These are phyloP conservation scores for Lentinula lateritia DNA, from an alignment of 768 basidiomycete genomes.

Conservation along the genomic window DNA sequence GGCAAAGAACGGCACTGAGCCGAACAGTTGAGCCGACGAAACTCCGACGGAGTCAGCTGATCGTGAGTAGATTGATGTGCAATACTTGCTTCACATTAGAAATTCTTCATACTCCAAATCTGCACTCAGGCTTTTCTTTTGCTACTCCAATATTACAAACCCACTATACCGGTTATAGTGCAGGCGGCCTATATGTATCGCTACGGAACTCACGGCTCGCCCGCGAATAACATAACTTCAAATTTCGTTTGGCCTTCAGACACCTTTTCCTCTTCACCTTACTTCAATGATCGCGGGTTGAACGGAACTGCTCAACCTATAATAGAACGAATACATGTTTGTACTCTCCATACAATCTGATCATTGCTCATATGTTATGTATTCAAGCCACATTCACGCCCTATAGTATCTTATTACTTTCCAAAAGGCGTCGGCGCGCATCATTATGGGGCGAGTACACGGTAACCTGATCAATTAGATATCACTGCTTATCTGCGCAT, in stretches of 20 bases:
- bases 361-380: not conserved
- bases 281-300: conserved; percentile 70
- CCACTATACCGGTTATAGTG: too few relatives aligned
- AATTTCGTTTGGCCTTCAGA: not conserved
- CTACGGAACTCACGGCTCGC: not conserved
- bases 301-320: conserved; percentile 75
- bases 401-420: conserved; percentile 94
- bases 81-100: not conserved
- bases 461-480: not conserved
- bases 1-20: too few relatives aligned
- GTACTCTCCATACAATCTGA: conserved; percentile 15
- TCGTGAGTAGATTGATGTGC: not conserved
- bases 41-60: not conserved
- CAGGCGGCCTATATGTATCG: not conserved
- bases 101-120: not conserved
- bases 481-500: not conserved
- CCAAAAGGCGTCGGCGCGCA: conserved; percentile 91
- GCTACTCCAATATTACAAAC: too few relatives aligned
- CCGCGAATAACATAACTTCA: not conserved
- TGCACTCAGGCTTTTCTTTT: too few relatives aligned
- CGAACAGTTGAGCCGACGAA: too few relatives aligned
- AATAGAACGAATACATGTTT: conserved; percentile 72
- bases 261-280: conserved; percentile 72
- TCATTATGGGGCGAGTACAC: conserved; percentile 82
- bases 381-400: conserved; percentile 68